Conservation (phyloP, 2,329 filamentous ascomycete species). For the Chaetomiaceae sp. region DNA sequence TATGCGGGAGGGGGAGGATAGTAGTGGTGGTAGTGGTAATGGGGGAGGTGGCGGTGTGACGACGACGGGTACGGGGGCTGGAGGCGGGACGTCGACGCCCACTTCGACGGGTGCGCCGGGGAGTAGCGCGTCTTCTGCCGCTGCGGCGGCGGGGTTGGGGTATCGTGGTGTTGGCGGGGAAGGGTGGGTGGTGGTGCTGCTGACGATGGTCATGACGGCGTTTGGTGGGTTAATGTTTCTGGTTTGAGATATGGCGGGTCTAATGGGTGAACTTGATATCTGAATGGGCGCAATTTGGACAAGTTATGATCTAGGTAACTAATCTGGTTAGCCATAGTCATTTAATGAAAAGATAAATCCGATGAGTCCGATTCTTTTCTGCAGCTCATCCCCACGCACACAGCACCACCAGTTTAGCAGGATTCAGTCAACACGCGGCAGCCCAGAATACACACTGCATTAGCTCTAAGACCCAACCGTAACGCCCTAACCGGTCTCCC, state of each 20-base stretch:
- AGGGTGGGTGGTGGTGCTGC: conserved; percentile 19
- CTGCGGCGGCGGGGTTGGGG: not conserved
- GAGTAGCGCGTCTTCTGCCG: not conserved
- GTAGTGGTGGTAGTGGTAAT: not conserved
- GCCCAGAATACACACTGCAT: conserved; percentile 4
- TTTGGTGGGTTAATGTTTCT: conserved; percentile 22
- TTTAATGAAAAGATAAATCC: too few species aligned
- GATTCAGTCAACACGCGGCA: not conserved
- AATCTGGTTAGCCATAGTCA: too few species aligned
- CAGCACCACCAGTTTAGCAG: not conserved
- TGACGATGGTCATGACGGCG: conserved; percentile 20
- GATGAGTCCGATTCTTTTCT: too few species aligned
- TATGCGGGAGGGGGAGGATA: conserved; percentile 25
- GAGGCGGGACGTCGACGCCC: too few species aligned
- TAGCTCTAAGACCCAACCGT: conserved; percentile 15
- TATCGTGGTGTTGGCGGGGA: conserved; percentile 6
- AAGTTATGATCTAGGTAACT: not conserved
- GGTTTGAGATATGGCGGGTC: conserved; percentile 2
- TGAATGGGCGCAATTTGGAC: not conserved
- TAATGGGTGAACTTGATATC: not conserved
- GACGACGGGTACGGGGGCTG: not conserved
- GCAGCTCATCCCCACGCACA: not conserved
- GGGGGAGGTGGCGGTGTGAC: conserved; percentile 4
- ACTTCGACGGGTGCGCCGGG: not conserved
- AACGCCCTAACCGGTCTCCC: conserved; percentile 1